Conservation (phyloP, 169 alveolate species). For the Blepharisma undulans region DNA sequence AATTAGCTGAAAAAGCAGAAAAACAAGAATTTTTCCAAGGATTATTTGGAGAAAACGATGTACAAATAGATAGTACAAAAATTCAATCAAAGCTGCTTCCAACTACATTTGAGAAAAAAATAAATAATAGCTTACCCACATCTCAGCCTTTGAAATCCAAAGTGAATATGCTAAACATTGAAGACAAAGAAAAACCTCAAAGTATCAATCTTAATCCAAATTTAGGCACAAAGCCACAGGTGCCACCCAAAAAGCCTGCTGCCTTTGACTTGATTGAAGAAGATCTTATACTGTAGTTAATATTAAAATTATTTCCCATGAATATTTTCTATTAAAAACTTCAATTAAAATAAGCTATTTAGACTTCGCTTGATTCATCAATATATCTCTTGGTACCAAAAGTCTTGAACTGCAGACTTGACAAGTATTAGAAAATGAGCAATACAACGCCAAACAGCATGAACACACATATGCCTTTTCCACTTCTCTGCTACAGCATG, state of each 20-base stretch:
- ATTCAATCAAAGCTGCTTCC: neutral
- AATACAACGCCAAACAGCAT: neutral
- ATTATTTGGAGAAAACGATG: neutral
- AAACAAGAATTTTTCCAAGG: neutral
- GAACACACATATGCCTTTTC: slow-evolving; percentile 23
- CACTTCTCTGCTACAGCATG: slow-evolving; percentile 26
- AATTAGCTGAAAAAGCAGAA: neutral
- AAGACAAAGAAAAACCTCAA: neutral
- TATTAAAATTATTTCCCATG: no score
- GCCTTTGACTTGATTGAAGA: neutral
- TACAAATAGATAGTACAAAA: neutral
- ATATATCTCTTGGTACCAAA: neutral
- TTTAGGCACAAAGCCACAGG: neutral
- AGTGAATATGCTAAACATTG: neutral
- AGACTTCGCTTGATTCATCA: neutral
- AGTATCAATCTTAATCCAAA: neutral
- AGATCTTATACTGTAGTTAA: neutral
- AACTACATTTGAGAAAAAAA: neutral
- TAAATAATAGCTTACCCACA: neutral
- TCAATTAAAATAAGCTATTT: no score
- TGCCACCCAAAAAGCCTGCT: neutral
- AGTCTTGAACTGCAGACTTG: neutral
- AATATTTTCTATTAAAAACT: no score
- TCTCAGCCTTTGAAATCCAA: neutral
- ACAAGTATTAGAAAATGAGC: neutral